phyloP scores from a whole-genome alignment of 805 yeast species.

The Jamesozyma piceae region DNA sequence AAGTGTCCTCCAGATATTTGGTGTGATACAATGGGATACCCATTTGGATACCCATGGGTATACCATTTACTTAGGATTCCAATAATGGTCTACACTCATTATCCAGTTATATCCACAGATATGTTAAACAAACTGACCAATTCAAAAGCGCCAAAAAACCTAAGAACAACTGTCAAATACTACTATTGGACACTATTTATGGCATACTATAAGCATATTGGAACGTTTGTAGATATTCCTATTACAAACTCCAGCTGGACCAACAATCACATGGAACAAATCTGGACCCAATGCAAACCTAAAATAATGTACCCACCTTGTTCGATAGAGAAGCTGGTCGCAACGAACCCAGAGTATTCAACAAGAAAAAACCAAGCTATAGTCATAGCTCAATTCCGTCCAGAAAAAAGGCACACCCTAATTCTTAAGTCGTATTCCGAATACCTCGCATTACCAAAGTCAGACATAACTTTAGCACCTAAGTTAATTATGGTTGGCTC shows the following conservation, averaged over 20 bases:
- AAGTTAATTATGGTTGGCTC: constrained; percentile 74
- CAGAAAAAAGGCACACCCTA: constrained; percentile 82
- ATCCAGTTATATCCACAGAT: constrained; percentile 81
- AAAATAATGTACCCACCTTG: constrained; percentile 81
- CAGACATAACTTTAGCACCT: constrained; percentile 30
- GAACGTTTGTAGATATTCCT: constrained; percentile 55
- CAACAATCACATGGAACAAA: constrained; percentile 51
- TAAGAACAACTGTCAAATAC: constrained; percentile 35
- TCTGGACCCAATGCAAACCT: constrained; percentile 47
- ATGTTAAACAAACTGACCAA: constrained; percentile 59
- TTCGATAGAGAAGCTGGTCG: constrained; percentile 50
- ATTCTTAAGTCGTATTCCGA: constrained; percentile 54
- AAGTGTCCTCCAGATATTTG: constrained; percentile 77
- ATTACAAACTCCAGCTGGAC: constrained; percentile 93
- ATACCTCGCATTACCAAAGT: constrained; percentile 35
- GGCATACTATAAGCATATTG: constrained; percentile 54
- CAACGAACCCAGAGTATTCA: constrained; percentile 8
- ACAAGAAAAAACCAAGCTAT: constrained; percentile 31
- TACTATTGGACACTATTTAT: constrained; percentile 67
- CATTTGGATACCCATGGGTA: constrained; percentile 71
- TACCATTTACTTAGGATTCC: constrained; percentile 53
- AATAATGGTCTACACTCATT: constrained; percentile 82
- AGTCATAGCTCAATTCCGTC: constrained; percentile 81
- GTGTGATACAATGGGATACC: constrained; percentile 91
- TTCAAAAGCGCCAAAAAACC: constrained; percentile 13